Evolutionary conservation across 2,329 filamentous ascomycete species (phyloP).

Genomic region (Aureobasidium sp.): DNA sequence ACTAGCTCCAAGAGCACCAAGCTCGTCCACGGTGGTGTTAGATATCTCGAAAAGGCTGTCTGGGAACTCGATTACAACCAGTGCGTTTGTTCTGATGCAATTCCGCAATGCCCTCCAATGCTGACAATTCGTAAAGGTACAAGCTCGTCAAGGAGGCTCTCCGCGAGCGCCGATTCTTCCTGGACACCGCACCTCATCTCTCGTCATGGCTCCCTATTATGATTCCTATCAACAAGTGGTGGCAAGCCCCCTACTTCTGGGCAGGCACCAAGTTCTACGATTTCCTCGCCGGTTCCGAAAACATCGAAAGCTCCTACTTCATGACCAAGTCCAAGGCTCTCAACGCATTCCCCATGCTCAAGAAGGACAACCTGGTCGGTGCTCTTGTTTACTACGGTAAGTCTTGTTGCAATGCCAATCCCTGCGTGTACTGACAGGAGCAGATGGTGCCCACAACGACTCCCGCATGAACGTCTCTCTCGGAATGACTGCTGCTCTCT

Average conservation of each 20-base stretch:
- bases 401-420: conserved; percentile 1
- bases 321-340: conserved; percentile 77
- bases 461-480: conserved; percentile 87
- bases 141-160: conserved; percentile 72
- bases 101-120: not conserved
- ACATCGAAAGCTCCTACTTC: conserved; percentile 84
- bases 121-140: conserved; percentile 32
- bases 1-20: conserved; percentile 85
- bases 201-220: conserved; percentile 76
- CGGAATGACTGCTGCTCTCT: conserved; percentile 80
- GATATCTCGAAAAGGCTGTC: conserved; percentile 78
- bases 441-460: conserved; percentile 83
- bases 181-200: conserved; percentile 74
- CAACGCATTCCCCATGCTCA: conserved; percentile 82
- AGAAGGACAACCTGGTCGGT: conserved; percentile 67
- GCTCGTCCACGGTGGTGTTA: conserved; percentile 74
- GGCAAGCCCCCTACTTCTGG: conserved; percentile 75
- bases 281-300: conserved; percentile 73
- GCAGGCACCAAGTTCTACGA: conserved; percentile 75
- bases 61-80: conserved; percentile 80
- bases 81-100: conserved; percentile 30
- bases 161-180: conserved; percentile 72
- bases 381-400: conserved; percentile 76
- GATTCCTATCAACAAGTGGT: conserved; percentile 74
- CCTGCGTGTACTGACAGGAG: not conserved